A percentile compares a stretch with the other conserved stretches of the same genome.
phyloP scores from a whole-genome alignment of 2,329 filamentous ascomycete genomes.

The Lecanosticta acicola region DNA sequence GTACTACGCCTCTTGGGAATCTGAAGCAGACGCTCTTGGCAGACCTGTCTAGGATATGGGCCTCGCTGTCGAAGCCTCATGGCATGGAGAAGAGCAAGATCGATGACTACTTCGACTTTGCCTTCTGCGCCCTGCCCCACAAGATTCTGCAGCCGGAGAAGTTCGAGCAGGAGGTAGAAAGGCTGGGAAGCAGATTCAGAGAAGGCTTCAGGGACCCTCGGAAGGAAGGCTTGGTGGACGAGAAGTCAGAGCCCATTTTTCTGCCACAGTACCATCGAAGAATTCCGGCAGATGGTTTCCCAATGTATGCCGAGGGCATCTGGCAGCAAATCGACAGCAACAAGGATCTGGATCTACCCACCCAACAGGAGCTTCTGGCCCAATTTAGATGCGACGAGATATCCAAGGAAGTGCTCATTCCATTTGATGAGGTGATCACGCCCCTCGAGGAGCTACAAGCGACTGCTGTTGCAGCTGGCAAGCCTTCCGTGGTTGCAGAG shows the following conservation, averaged over 20 bases:
- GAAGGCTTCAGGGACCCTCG: slow-evolving; percentile 70
- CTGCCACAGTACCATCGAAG: slow-evolving; percentile 90
- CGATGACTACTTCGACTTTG: slow-evolving; percentile 98
- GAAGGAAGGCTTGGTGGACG: slow-evolving; percentile 57
- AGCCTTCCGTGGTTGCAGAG: slow-evolving; percentile 64
- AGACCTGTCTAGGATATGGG: slow-evolving; percentile 88
- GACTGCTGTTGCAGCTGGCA: slow-evolving; percentile 67
- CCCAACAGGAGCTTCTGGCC: slow-evolving; percentile 91
- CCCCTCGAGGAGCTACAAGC: slow-evolving; percentile 84
- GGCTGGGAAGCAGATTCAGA: slow-evolving; percentile 74
- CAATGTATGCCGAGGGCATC: slow-evolving; percentile 83
- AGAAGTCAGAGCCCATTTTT: slow-evolving; percentile 74
- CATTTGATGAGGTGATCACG: slow-evolving; percentile 73
- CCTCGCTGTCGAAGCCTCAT: slow-evolving; percentile 81
- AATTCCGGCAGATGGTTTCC: slow-evolving; percentile 96
- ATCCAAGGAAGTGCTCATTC: slow-evolving; percentile 74
- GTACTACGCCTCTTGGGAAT: slow-evolving; percentile 82
- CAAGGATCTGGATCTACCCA: slow-evolving; percentile 94
- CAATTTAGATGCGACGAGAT: slow-evolving; percentile 99
- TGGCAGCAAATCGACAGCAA: slow-evolving; percentile 99
- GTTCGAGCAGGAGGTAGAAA: slow-evolving; percentile 74
- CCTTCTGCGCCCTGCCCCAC: slow-evolving; percentile 90
- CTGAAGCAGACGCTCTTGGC: slow-evolving; percentile 84
- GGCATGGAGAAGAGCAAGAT: slow-evolving; percentile 85
- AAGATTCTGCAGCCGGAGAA: slow-evolving; percentile 94